A percentile compares a stretch with the other conserved stretches of the same genome.
phyloP scores from a whole-genome alignment of 2,329 filamentous ascomycete species.

The Penicillium sclerotigenum region DNA sequence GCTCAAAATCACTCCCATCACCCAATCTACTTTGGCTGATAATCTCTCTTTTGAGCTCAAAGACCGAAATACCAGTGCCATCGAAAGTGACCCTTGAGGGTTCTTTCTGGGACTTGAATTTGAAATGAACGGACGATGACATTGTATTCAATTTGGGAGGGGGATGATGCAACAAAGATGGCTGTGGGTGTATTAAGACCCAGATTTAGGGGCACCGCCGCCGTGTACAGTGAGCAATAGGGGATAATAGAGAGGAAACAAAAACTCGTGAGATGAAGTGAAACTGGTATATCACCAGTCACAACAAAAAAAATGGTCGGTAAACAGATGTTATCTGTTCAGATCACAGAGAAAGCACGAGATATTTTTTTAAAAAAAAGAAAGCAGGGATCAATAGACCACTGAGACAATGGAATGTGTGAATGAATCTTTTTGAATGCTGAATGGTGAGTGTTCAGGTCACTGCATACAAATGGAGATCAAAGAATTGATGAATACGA shows the following conservation, averaged over 20 bases:
- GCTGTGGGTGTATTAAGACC: conserved; percentile 30
- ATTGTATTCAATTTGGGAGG: conserved; percentile 55
- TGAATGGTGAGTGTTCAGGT: conserved; percentile 25
- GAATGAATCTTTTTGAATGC: conserved; percentile 28
- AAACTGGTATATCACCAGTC: neutral
- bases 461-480: conserved; percentile 37
- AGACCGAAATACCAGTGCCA: conserved; percentile 95
- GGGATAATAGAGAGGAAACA: conserved; percentile 19
- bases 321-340: conserved; percentile 3
- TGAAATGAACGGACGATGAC: conserved; percentile 98
- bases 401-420: conserved; percentile 27
- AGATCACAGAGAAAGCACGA: neutral
- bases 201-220: conserved; percentile 27
- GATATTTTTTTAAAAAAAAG: conserved; percentile 10
- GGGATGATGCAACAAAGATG: conserved; percentile 23
- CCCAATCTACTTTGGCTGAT: conserved; percentile 91
- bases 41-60: conserved; percentile 98
- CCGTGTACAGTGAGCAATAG: conserved; percentile 24
- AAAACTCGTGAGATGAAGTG: conserved; percentile 1
- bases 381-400: conserved; percentile 23
- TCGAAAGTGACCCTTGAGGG: conserved; percentile 93
- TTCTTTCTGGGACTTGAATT: conserved; percentile 98
- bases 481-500: conserved; percentile 32
- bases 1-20: conserved; percentile 93
- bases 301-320: neutral